These are phyloP conservation scores for Sonneratia caseolaris DNA, from an alignment of 345 rosid genomes.

Conservation along the genomic window DNA sequence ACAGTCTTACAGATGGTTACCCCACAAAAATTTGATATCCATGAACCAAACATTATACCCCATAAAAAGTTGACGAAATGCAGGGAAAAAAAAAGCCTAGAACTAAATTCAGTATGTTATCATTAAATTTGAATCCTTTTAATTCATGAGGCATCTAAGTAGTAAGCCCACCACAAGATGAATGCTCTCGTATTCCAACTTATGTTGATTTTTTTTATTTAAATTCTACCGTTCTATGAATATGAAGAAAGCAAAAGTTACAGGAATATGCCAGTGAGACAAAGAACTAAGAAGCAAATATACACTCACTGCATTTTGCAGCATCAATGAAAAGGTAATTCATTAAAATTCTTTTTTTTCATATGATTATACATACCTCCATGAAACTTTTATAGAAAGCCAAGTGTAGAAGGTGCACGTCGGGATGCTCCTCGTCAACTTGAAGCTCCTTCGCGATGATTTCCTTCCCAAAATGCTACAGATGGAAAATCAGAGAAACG, in stretches of 20 bases:
- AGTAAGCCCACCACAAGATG: too few species aligned
- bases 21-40: background rate
- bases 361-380: conserved; percentile 46
- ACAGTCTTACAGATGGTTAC: background rate
- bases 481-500: background rate
- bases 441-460: conserved; percentile 81
- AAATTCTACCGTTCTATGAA: too few species aligned
- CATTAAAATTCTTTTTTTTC: too few species aligned
- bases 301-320: background rate
- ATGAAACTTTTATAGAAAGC: conserved; percentile 88
- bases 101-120: background rate
- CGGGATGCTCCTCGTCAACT: conserved; percentile 60
- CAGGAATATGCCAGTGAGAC: background rate
- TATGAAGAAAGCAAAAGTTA: background rate
- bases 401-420: conserved; percentile 62
- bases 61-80: background rate
- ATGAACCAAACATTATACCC: too few species aligned
- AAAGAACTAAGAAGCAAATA: background rate
- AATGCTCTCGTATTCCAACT: too few species aligned
- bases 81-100: background rate
- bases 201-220: too few species aligned
- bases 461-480: conserved; percentile 91
- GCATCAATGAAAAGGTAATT: background rate
- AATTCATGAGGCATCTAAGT: too few species aligned
- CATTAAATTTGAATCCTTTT: too few species aligned